Percentiles rank a stretch among this genome's conserved stretches.
Conservation (phyloP, 257 asterid species). For the Scutellaria baicalensis region DNA sequence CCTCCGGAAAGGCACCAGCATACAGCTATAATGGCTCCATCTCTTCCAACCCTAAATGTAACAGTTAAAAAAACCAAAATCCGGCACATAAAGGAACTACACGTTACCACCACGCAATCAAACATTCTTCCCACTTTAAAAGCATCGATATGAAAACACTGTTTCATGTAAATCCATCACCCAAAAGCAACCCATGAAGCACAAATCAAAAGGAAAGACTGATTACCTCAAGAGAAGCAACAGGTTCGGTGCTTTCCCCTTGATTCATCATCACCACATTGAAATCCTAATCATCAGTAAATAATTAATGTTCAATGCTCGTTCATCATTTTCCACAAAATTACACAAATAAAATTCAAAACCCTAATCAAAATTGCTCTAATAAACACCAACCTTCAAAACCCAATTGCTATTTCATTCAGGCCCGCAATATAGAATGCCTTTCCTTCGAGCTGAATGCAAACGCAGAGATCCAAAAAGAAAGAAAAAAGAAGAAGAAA, state of each 20-base stretch:
- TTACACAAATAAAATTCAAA: slow-evolving; percentile 8
- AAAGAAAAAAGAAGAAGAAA: background rate
- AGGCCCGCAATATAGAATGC: background rate
- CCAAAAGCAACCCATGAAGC: background rate
- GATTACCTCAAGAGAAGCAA: slow-evolving; percentile 60
- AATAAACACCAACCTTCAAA: slow-evolving; percentile 19
- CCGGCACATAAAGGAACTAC: background rate
- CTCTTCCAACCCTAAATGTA: background rate
- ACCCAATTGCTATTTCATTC: slow-evolving; percentile 16
- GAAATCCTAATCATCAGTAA: slow-evolving; percentile 19
- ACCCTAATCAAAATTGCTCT: slow-evolving; percentile 24
- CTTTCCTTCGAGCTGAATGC: slow-evolving; percentile 1
- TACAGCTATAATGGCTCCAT: background rate
- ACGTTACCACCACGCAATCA: background rate
- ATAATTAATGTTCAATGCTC: background rate
- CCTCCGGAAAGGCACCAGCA: background rate
- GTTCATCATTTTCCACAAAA: background rate
- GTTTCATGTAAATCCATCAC: slow-evolving; percentile 2
- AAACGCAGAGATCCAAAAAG: slow-evolving; percentile 3
- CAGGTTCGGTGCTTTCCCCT: slow-evolving; percentile 53
- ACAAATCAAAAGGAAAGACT: background rate
- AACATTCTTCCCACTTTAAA: background rate
- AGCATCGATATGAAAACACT: background rate
- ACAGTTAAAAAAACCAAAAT: background rate
- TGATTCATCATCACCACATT: slow-evolving; percentile 62